Base-by-base conservation (phyloP, 2,329 filamentous ascomycete species). In the Colletotrichum cereale region DNA sequence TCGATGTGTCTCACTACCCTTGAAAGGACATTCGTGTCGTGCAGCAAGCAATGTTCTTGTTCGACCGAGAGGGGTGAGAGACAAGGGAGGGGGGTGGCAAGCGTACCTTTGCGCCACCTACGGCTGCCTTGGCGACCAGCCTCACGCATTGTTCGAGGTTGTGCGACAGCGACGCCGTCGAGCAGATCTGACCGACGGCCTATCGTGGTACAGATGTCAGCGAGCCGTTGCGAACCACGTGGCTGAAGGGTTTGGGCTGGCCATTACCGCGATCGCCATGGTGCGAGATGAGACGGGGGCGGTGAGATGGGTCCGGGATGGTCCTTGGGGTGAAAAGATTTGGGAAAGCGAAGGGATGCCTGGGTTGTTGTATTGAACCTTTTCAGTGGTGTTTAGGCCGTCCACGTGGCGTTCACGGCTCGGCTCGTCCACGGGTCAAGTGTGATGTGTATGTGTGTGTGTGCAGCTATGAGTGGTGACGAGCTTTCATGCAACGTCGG, bases 101-200 rank as follows among this genome's bases (percentile, higher is more conserved):
- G 71, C 80, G 71, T 77, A 95, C 93, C 86, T 95, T 93, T 66
- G 95, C 95, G 55, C 94, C 94, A 67, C 91, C 91, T 36, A 86
- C 85, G 12, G 91, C 90, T 44, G 96, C 95, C 79, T 92, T 93
- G 69, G 86, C 86, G 66, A 96, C 87, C 56, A 97, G 86, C 50
- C 82, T 85, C 73, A 91, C 89, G 81, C 94, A 97, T 81, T 96
- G 92, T 61, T 88, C 85, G 55, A 98, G 89, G 80, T 98, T 98
- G 77, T 92, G 88, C 74, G 88, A 83, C 85, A 96, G 90, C 74
- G 89, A 93, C 73, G 91, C 87, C 70, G 94, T 97, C 47, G 95
- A 95, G 83, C 94, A 95, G 82, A 98, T 90, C 83, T 98, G 96
- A 42, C 95, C 95, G 56, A 97, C 87, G 75, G 95, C 95, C 94